Evolutionary conservation across 2,329 filamentous ascomycete species (phyloP).

Genomic region (Cyphellophora europaea): DNA sequence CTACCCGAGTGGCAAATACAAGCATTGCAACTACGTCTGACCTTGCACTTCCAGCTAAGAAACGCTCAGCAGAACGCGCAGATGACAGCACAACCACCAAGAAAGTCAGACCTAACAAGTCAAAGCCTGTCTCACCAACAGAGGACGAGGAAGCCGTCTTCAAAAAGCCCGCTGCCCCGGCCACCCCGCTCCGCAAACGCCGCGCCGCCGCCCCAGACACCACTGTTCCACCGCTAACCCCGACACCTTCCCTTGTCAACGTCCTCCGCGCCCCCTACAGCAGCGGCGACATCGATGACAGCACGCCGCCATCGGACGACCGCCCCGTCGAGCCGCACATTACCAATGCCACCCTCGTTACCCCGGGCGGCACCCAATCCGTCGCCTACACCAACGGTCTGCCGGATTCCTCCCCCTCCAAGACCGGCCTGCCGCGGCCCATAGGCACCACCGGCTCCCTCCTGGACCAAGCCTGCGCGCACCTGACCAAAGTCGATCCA

Average conservation of each 20-base stretch:
- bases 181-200: constrained; percentile 22
- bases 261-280: constrained; percentile 36
- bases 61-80: constrained; percentile 7
- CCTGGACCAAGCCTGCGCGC: constrained; percentile 63
- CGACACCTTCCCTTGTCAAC: constrained; percentile 40
- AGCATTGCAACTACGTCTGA: not conserved
- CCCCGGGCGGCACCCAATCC: constrained; percentile 34
- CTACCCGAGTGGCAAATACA: constrained; percentile 9
- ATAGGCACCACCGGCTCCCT: constrained; percentile 60
- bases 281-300: constrained; percentile 30
- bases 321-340: constrained; percentile 37
- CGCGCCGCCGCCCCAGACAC: constrained; percentile 20
- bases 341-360: constrained; percentile 40
- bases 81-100: constrained; percentile 10
- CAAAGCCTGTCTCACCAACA: constrained; percentile 1
- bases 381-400: constrained; percentile 36
- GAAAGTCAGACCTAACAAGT: constrained; percentile 4
- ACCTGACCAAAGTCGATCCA: constrained; percentile 64
- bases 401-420: constrained; percentile 28
- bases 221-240: constrained; percentile 32
- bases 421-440: constrained; percentile 29
- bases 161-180: constrained; percentile 11
- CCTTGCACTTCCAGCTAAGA: constrained; percentile 12
- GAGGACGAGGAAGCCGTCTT: constrained; percentile 10
- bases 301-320: constrained; percentile 28